phyloP scores from a whole-genome alignment of 148 eudicot species.

The Polygonum aviculare region DNA sequence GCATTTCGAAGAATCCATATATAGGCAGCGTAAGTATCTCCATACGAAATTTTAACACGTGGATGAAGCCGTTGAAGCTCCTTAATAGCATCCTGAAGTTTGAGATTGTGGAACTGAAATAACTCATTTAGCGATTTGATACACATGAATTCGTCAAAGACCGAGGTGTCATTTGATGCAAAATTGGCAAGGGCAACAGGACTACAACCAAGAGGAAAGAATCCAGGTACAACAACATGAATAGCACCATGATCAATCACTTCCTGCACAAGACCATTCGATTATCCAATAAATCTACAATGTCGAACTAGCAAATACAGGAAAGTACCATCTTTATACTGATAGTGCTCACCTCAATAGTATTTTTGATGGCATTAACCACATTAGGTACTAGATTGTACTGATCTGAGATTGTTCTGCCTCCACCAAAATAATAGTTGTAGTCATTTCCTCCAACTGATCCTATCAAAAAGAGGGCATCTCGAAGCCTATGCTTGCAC shows the following conservation, averaged over 20 bases:
- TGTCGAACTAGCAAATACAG: too few relatives aligned
- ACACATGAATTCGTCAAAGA: constrained; percentile 12
- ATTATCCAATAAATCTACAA: not conserved
- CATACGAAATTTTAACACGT: constrained; percentile 2
- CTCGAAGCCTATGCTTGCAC: constrained; percentile 9
- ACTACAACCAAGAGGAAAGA: constrained; percentile 15
- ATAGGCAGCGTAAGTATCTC: constrained; percentile 5
- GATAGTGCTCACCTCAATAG: not conserved
- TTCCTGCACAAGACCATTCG: not conserved
- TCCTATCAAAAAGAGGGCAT: constrained; percentile 15
- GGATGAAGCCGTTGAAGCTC: constrained; percentile 8
- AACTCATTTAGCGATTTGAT: constrained; percentile 6
- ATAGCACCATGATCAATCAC: constrained; percentile 14
- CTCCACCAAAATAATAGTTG: constrained; percentile 1
- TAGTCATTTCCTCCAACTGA: constrained; percentile 18
- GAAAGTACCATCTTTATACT: too few relatives aligned
- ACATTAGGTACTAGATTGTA: constrained; percentile 13
- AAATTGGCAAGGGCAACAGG: not conserved
- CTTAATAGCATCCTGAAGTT: constrained; percentile 3
- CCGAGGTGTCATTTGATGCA: not conserved
- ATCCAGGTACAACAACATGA: constrained; percentile 15
- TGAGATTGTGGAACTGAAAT: constrained; percentile 4
- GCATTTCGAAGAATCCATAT: constrained; percentile 7
- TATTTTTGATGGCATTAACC: not conserved
- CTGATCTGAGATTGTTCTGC: not conserved